These are phyloP conservation scores for Saturnispora quitensis DNA, from an alignment of 805 yeast genomes.

Conservation along the genomic window DNA sequence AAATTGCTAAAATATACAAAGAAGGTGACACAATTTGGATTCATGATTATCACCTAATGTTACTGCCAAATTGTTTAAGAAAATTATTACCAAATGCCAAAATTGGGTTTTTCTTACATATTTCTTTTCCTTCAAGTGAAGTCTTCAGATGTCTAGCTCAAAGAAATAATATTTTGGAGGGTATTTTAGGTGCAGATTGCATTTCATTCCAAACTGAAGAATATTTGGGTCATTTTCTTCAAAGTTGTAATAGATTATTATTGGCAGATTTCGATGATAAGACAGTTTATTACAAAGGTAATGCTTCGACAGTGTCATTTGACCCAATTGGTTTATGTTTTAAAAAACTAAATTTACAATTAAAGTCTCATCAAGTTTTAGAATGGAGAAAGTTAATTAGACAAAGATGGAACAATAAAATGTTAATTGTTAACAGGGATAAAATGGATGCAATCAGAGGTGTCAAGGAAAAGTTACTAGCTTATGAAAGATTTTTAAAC, in stretches of 20 bases:
- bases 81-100: constrained; percentile 68
- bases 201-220: constrained; percentile 88
- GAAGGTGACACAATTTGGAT: constrained; percentile 81
- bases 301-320: constrained; percentile 44
- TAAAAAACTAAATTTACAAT: constrained; percentile 37
- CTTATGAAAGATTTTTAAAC: constrained; percentile 71
- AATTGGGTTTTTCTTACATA: constrained; percentile 87
- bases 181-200: constrained; percentile 82
- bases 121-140: constrained; percentile 92
- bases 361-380: constrained; percentile 38
- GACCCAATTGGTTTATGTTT: constrained; percentile 79
- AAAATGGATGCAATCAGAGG: constrained; percentile 85
- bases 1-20: constrained; percentile 56
- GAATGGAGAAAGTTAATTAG: constrained; percentile 65
- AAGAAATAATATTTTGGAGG: constrained; percentile 63
- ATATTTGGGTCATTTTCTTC: constrained; percentile 87
- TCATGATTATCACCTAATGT: constrained; percentile 85
- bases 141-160: constrained; percentile 92
- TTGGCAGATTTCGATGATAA: constrained; percentile 69
- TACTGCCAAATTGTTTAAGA: constrained; percentile 81
- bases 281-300: constrained; percentile 54
- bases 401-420: constrained; percentile 67
- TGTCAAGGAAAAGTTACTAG: constrained; percentile 74
- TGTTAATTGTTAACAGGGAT: constrained; percentile 77
- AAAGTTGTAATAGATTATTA: constrained; percentile 76